Percentiles rank a stretch among this genome's conserved stretches.
phyloP scores from a whole-genome alignment of 2,329 filamentous ascomycete genomes.

The Gyromitra esculenta region DNA sequence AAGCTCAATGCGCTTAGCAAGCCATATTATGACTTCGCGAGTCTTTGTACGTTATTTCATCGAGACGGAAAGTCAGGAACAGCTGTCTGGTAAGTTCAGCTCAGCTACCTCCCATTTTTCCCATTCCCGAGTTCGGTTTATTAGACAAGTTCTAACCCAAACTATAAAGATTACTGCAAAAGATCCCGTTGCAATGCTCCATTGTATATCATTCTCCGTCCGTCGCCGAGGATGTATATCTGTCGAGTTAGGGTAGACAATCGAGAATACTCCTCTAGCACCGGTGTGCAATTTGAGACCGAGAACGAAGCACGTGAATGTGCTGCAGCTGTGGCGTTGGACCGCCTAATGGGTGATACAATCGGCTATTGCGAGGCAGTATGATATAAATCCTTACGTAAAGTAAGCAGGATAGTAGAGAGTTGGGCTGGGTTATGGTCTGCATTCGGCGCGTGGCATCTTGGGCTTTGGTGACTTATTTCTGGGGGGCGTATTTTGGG shows the following conservation, averaged over 20 bases:
- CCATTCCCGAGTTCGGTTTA: not conserved
- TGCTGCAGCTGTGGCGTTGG: constrained; percentile 46
- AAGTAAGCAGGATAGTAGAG: constrained; percentile 19
- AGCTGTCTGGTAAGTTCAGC: constrained; percentile 44
- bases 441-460: constrained; percentile 46
- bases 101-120: not conserved
- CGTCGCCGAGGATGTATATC: constrained; percentile 50
- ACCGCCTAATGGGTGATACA: constrained; percentile 47
- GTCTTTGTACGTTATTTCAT: constrained; percentile 51
- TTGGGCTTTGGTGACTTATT: constrained; percentile 24
- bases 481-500: constrained; percentile 21
- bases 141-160: constrained; percentile 15
- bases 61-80: constrained; percentile 49
- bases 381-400: constrained; percentile 24
- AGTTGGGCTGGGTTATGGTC: constrained; percentile 42
- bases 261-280: constrained; percentile 49
- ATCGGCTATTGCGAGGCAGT: constrained; percentile 51
- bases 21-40: constrained; percentile 51
- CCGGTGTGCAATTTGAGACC: constrained; percentile 48
- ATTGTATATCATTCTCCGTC: constrained; percentile 43
- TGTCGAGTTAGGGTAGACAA: constrained; percentile 47
- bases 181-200: constrained; percentile 41
- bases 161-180: constrained; percentile 45
- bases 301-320: constrained; percentile 51
- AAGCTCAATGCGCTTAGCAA: constrained; percentile 50